Evolutionary conservation across 345 rosid species (phyloP), one percentile per base, ranked within the genome.

Genomic region (Euphorbia lathyris): DNA sequence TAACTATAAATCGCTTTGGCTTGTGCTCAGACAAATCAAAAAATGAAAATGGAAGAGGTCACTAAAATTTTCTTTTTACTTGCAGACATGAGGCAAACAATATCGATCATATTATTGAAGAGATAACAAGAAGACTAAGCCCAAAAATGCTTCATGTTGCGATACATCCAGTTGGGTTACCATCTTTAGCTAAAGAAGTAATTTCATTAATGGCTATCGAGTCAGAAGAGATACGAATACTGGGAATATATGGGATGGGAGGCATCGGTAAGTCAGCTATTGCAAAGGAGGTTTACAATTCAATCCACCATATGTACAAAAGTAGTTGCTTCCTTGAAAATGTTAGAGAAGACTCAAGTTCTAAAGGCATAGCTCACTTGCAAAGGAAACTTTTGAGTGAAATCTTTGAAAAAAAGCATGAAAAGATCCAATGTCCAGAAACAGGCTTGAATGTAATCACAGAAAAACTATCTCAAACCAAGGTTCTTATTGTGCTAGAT

Each of bases 171-270:
- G 47, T 68, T 68, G 71, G 71, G 3, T 32, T 56, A 23, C 29
- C 23, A 14, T 38, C 71, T 53, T 38, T 10, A 22, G 50, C 58
- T 6, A 32, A 55, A 16, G 43, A 56, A 40, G 32, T 68, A 25
- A 56, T 38, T 42, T 38, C 71, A 2, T 36, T 55, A 32, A 34
- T 68, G 14, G 63, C 19, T 36, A 34, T 26, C 0, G 50, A 56
- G 63, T 19, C 10, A 23, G 14, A 23, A 32, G 63, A 68, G 40
- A 22, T 68, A 23, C 63, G 71, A 30, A 68, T 65, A 22, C 65
- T 78, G 16, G 81, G 75, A 19, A 69, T 78, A 38, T 58, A 1
- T 45, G 81, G 78, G 14, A 68, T 70, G 40, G 78, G 61, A 1
- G 81, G 81, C 4, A 23, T 72, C 6, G 75, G 75, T 11, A 72